These are phyloP conservation scores for Lachancea dasiensis DNA, from an alignment of 805 yeast genomes.

Conservation along the genomic window DNA sequence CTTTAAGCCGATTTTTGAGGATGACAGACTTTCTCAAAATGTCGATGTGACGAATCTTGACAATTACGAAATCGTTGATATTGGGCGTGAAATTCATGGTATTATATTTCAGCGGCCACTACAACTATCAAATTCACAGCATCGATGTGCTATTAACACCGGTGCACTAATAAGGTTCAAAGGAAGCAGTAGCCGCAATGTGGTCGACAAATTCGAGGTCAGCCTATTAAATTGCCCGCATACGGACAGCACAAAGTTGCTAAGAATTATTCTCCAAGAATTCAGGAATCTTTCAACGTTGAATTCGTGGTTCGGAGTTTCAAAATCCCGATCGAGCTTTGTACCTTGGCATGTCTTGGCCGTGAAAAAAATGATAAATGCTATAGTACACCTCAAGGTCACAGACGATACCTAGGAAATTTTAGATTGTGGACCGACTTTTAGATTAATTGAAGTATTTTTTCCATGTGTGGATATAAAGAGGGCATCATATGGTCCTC, in stretches of 20 bases:
- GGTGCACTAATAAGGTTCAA: constrained; percentile 53
- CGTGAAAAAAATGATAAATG: constrained; percentile 55
- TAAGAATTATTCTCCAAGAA: constrained; percentile 53
- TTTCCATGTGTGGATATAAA: constrained; percentile 2
- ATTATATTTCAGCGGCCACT: constrained; percentile 53
- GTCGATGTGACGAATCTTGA: constrained; percentile 18
- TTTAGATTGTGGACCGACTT: constrained; percentile 2
- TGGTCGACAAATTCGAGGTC: constrained; percentile 46
- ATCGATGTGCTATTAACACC: constrained; percentile 61
- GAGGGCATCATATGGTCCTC: constrained; percentile 1
- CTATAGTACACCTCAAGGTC: constrained; percentile 53
- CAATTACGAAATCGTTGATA: constrained; percentile 40
- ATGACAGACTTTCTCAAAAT: constrained; percentile 17
- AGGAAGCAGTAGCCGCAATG: constrained; percentile 20
- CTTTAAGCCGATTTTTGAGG: constrained; percentile 31
- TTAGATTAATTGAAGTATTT: not conserved
- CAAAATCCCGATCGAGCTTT: constrained; percentile 34
- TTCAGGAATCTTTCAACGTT: constrained; percentile 49
- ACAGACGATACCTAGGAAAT: constrained; percentile 14
- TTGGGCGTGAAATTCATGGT: constrained; percentile 48
- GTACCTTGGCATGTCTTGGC: constrained; percentile 73
- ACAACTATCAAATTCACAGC: constrained; percentile 65
- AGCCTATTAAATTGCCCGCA: constrained; percentile 70
- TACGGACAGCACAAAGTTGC: constrained; percentile 49
- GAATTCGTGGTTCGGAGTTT: constrained; percentile 35